A percentile compares a stretch with the other conserved stretches of the same genome.
Evolutionary conservation across 2,329 filamentous ascomycete species (phyloP).

Genomic region (Alternaria postmessia): DNA sequence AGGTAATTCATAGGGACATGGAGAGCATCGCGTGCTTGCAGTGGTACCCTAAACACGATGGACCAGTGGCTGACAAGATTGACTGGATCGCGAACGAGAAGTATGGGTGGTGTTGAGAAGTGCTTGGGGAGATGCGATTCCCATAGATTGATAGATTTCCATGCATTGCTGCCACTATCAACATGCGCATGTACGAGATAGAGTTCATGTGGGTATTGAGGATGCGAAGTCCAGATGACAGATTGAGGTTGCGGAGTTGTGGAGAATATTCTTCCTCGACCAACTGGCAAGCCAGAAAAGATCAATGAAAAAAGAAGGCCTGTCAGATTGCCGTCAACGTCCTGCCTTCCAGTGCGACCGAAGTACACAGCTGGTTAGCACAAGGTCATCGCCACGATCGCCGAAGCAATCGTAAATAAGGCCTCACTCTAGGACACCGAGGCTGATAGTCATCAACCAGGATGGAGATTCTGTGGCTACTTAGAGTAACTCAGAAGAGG

Average conservation of each 20-base stretch:
- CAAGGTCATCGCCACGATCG: conserved; percentile 96
- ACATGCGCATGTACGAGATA: not conserved
- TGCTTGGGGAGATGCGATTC: not conserved
- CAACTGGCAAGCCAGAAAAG: conserved; percentile 41
- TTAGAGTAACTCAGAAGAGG: conserved; percentile 90
- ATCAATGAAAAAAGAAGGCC: conserved; percentile 56
- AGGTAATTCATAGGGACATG: conserved; percentile 65
- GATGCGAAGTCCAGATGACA: not conserved
- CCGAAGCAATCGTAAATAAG: conserved; percentile 71
- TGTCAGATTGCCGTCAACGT: conserved; percentile 87
- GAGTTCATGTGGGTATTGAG: not conserved
- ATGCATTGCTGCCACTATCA: not conserved
- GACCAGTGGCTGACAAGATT: conserved; percentile 58
- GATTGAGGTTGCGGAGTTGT: not conserved
- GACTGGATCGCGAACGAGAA: conserved; percentile 82
- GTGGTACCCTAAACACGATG: conserved; percentile 66
- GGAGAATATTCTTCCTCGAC: conserved; percentile 39
- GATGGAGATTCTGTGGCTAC: conserved; percentile 87
- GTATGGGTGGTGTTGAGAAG: conserved; percentile 74
- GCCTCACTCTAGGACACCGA: conserved; percentile 89
- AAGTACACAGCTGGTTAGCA: conserved; percentile 77
- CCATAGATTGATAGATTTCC: not conserved
- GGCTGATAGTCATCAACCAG: conserved; percentile 90
- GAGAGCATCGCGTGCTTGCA: conserved; percentile 75
- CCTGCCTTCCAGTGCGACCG: conserved; percentile 80